Evolutionary conservation across 1,139 yeast species (phyloP), one percentile per base, ranked within the genome.

Genomic region (Kodamaea derodonti): DNA sequence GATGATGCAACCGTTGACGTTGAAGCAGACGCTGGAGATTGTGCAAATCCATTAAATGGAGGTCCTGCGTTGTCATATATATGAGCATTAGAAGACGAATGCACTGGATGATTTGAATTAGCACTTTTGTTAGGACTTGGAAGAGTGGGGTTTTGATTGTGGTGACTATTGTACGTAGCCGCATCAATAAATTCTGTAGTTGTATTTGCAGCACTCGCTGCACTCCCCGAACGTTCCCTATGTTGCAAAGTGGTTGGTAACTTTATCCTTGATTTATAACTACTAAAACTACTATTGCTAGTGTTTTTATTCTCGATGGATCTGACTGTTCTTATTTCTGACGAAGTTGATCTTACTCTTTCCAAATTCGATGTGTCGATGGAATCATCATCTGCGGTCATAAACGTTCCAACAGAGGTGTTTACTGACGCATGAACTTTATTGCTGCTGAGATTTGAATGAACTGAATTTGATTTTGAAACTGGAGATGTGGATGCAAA

Each of bases 231-330:
- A 27, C 23, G 12, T 8, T 27, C 30, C 9, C 30, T 16, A 15
- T 44, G 45, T 27, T 52, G 55, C 20, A 54, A 37, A 2, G 60
- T 42, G 2, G 53, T 45, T 2, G 69, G 69, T 14, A 63, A 45
- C 38, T 58, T 62, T 23, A 63, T 60, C 32, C 69, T 45, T 3
- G 66, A 54, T 32, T 62, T 59, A 43, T 60, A 62, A 3, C 62
- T 51, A 29, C 42, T 55, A 40, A 57, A 57, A 36, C 64, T 60
- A 14, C 59, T 42, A 13, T 47, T 46, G 39, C 63, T 57, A 11
- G 48, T 45, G 40, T 54, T 58, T 33, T 49, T 49, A 27, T 34
- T 35, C 17, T 41, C 43, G 12, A 32, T 37, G 11, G 38, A 33
- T 11, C 41, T 26, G 13, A 30, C 34, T 11, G 31, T 17, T 14